These are phyloP conservation scores for Plasmodium vinckei DNA, from an alignment of 169 alveolate genomes.

Conservation along the genomic window DNA sequence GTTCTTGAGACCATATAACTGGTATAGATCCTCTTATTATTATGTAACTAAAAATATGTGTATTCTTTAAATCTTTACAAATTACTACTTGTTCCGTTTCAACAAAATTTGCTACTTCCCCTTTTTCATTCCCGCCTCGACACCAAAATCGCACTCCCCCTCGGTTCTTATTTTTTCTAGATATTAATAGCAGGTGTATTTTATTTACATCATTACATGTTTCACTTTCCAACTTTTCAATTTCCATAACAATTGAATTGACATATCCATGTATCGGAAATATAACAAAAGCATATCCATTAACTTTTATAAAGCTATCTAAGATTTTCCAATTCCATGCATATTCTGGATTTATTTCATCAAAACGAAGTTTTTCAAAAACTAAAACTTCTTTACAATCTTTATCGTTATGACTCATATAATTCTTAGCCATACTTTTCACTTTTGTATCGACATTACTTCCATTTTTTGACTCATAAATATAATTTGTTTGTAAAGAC, in stretches of 20 bases:
- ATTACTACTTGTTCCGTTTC: conserved; percentile 94
- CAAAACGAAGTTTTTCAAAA: conserved; percentile 42
- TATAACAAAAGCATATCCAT: conserved; percentile 58
- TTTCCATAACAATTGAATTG: conserved; percentile 43
- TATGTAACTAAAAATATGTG: conserved; percentile 87
- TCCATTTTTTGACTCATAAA: conserved; percentile 15
- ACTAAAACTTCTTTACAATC: not conserved
- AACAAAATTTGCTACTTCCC: conserved; percentile 96
- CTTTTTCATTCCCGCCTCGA: conserved; percentile 97
- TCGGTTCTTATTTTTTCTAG: conserved; percentile 91
- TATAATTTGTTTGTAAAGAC: conserved; percentile 45
- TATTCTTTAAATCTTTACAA: conserved; percentile 77
- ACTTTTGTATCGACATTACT: not conserved
- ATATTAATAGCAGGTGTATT: conserved; percentile 56
- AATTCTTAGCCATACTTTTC: not conserved
- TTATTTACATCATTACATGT: too few species aligned
- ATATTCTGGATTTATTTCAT: conserved; percentile 48
- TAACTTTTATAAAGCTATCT: conserved; percentile 10
- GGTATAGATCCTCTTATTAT: conserved; percentile 97
- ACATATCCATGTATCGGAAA: conserved; percentile 64
- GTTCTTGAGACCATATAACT: conserved; percentile 94
- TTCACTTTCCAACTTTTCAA: not conserved
- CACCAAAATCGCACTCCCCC: conserved; percentile 95
- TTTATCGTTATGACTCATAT: not conserved
- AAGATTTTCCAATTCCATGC: conserved; percentile 73